Conservation (phyloP, 2,329 filamentous ascomycete genomes). For the Diaporthe capsici region DNA sequence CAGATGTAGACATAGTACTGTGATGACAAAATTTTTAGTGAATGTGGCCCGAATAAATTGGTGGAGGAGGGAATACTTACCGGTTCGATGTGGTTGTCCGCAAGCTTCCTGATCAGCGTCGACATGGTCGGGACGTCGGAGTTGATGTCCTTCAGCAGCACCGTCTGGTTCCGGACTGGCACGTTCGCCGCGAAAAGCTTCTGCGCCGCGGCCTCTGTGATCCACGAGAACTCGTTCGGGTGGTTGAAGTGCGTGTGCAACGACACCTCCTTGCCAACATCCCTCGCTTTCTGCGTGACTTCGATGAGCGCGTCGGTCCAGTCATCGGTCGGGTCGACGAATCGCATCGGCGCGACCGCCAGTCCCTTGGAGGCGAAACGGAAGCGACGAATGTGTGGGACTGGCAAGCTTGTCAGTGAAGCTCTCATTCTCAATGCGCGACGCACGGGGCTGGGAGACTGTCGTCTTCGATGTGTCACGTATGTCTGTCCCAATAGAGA, state of each 20-base stretch:
- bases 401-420: background rate
- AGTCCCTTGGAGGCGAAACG: conserved; percentile 75
- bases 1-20: conserved; percentile 78
- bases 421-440: no score
- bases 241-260: conserved; percentile 78
- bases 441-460: no score
- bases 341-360: conserved; percentile 69
- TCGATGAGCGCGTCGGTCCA: conserved; percentile 68
- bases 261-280: conserved; percentile 70
- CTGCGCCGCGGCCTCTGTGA: conserved; percentile 65
- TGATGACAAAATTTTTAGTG: conserved; percentile 14
- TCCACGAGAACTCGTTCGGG: conserved; percentile 73
- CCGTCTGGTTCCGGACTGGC: conserved; percentile 72
- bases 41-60: background rate
- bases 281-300: conserved; percentile 64
- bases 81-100: conserved; percentile 70
- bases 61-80: conserved; percentile 52
- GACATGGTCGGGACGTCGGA: conserved; percentile 68
- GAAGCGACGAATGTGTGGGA: conserved; percentile 71
- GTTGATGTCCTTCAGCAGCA: conserved; percentile 72
- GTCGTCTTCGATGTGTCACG: background rate
- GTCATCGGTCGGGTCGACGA: conserved; percentile 63
- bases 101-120: conserved; percentile 65
- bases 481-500: no score
- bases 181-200: conserved; percentile 65